Percentiles rank a stretch among this genome's conserved stretches.
Conservation (phyloP, 2,329 filamentous ascomycete genomes). For the Phaeosphaeriaceae sp. region DNA sequence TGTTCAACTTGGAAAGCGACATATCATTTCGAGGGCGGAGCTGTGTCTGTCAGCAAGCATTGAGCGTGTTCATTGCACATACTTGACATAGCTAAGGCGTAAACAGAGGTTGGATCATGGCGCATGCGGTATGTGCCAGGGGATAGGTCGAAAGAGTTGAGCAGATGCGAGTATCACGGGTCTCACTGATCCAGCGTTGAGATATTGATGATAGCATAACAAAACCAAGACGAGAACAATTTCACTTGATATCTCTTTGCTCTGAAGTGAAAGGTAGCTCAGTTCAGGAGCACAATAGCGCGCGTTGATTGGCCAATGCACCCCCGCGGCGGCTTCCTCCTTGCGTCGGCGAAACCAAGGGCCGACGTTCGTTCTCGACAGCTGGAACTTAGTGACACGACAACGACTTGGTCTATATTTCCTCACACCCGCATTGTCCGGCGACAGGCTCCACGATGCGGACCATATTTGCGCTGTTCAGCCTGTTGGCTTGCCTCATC, state of each 20-base stretch:
- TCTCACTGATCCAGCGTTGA: not conserved
- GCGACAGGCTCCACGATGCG: slow-evolving; percentile 40
- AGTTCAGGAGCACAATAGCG: not conserved
- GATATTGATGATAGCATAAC: not conserved
- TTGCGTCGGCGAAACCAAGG: slow-evolving; percentile 26
- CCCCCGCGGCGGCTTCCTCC: slow-evolving; percentile 20
- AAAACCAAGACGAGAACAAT: not conserved
- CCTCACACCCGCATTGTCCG: slow-evolving; percentile 11
- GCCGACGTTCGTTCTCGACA: slow-evolving; percentile 39
- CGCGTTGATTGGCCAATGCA: slow-evolving; percentile 21
- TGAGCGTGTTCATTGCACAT: slow-evolving; percentile 1
- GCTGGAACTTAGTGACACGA: slow-evolving; percentile 29
- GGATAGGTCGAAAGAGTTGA: not conserved
- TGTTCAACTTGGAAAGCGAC: slow-evolving; percentile 7
- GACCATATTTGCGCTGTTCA: slow-evolving; percentile 37
- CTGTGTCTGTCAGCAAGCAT: slow-evolving; percentile 11
- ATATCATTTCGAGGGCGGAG: slow-evolving; percentile 10
- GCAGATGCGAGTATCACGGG: not conserved
- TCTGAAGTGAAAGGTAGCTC: not conserved
- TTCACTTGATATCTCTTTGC: not conserved
- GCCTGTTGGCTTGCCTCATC: slow-evolving; percentile 70
- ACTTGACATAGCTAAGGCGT: slow-evolving; percentile 11
- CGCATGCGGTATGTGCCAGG: not conserved
- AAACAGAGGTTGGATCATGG: slow-evolving; percentile 10
- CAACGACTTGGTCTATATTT: slow-evolving; percentile 14